Evolutionary conservation across 164 flowering plant species (phyloP).

Genomic region (Tetrastigma voinierianum): DNA sequence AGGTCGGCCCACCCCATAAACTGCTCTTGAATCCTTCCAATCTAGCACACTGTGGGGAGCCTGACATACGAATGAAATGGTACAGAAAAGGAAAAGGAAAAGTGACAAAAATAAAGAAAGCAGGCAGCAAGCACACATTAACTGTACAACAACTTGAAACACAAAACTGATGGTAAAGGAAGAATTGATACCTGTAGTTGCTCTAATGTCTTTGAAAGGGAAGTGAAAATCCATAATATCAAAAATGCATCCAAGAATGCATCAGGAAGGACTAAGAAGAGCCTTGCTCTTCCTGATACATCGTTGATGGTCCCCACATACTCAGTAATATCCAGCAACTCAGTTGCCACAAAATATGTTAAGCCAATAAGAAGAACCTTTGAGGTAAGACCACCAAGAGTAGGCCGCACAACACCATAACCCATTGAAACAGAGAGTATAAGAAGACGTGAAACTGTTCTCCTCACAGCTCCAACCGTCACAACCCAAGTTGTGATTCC

Average conservation of each 20-base stretch:
- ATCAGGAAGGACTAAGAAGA: constrained; percentile 83
- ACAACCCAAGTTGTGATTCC: constrained; percentile 88
- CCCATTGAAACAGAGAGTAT: constrained; percentile 91
- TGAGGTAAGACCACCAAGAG: constrained; percentile 92
- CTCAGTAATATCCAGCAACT: constrained; percentile 81
- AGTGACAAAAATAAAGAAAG: too few species aligned
- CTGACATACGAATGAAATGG: neutral
- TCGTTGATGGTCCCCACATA: constrained; percentile 90
- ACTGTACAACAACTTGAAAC: neutral
- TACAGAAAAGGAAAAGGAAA: neutral
- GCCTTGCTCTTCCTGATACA: constrained; percentile 86
- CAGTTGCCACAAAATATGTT: constrained; percentile 86
- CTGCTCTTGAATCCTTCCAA: too few species aligned
- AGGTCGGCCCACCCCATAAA: too few species aligned
- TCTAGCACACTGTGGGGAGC: too few species aligned
- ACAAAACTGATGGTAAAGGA: constrained; percentile 1
- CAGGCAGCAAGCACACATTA: too few species aligned
- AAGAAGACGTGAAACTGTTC: constrained; percentile 80
- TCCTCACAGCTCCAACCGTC: constrained; percentile 84
- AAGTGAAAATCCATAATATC: constrained; percentile 91
- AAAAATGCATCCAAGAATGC: constrained; percentile 88
- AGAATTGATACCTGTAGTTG: constrained; percentile 76
- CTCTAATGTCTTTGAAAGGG: constrained; percentile 87
- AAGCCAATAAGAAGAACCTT: constrained; percentile 85
- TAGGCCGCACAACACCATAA: constrained; percentile 92